Conservation (phyloP, 1,284 basidiomycete genomes). For the Dichomitus squalens region DNA sequence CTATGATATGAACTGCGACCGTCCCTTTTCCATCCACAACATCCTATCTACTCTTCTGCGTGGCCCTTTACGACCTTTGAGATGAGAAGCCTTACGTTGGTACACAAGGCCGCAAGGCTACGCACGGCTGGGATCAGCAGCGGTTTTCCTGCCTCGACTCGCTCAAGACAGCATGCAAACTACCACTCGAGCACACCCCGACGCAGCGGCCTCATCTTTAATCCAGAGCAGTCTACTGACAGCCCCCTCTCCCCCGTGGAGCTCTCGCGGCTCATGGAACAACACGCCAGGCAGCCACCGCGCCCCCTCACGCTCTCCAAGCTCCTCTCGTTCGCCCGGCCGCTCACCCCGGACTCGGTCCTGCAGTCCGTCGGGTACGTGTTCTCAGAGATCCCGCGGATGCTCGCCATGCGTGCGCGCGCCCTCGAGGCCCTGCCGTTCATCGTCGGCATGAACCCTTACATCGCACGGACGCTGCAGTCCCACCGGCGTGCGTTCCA, state of each 20-base stretch:
- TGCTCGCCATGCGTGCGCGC: conserved; percentile 71
- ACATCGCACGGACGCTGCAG: conserved; percentile 74
- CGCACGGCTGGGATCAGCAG: neutral
- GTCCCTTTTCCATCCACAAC: neutral
- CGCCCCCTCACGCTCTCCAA: conserved; percentile 68
- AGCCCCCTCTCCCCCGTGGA: conserved; percentile 37
- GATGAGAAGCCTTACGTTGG: neutral
- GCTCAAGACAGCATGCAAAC: neutral
- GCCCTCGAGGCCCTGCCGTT: conserved; percentile 76
- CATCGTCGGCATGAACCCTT: conserved; percentile 91
- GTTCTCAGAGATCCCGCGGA: conserved; percentile 71
- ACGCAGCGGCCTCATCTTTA: conserved; percentile 6
- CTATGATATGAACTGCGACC: conserved; percentile 6
- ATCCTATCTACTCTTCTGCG: neutral
- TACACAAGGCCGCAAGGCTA: neutral
- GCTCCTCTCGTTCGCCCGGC: conserved; percentile 72
- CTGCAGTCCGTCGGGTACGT: conserved; percentile 71
- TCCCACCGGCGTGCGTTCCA: conserved; percentile 78
- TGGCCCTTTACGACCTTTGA: neutral
- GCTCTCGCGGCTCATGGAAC: conserved; percentile 49
- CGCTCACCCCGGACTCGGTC: conserved; percentile 68
- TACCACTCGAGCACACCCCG: conserved; percentile 4
- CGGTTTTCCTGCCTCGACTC: neutral
- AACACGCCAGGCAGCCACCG: conserved; percentile 58
- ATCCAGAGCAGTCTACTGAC: conserved; percentile 4